Evolutionary conservation across 2,329 filamentous ascomycete species (phyloP).

Genomic region (Apiospora arundinis): DNA sequence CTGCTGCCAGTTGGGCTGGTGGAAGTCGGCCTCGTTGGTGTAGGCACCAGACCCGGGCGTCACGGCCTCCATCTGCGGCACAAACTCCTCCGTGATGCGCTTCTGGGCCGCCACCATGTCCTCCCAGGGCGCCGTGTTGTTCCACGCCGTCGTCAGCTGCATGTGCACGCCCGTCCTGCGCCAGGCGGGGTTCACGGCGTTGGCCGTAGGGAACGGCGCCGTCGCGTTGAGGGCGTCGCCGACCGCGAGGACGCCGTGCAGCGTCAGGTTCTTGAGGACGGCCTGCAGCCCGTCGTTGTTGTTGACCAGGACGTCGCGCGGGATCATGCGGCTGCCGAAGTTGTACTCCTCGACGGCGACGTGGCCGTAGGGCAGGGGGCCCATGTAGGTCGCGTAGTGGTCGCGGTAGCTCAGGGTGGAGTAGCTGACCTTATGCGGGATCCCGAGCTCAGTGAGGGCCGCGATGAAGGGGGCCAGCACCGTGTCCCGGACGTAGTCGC

Average conservation of each 20-base stretch:
- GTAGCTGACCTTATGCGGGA: constrained; percentile 33
- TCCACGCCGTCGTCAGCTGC: constrained; percentile 37
- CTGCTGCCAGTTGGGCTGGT: constrained; percentile 41
- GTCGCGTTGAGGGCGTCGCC: constrained; percentile 40
- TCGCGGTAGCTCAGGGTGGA: constrained; percentile 41
- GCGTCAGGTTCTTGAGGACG: constrained; percentile 40
- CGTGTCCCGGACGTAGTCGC: constrained; percentile 34
- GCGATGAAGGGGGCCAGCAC: constrained; percentile 37
- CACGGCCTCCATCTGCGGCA: constrained; percentile 38
- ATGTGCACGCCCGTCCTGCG: constrained; percentile 36
- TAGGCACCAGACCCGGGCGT: constrained; percentile 38
- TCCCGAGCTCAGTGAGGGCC: constrained; percentile 32
- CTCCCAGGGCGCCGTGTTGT: constrained; percentile 27
- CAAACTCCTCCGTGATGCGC: constrained; percentile 40
- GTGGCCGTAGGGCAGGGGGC: constrained; percentile 42
- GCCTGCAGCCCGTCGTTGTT: constrained; percentile 38
- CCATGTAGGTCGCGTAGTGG: constrained; percentile 44
- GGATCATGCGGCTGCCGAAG: constrained; percentile 46
- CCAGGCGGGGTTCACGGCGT: constrained; percentile 44
- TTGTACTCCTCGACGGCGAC: constrained; percentile 41
- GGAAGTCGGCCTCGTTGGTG: constrained; percentile 50
- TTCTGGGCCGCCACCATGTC: constrained; percentile 37
- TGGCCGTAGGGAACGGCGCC: constrained; percentile 33
- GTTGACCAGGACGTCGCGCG: constrained; percentile 39
- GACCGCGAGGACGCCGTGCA: constrained; percentile 39